Evolutionary conservation across 176 grass and related monocot genomes (phyloP).

Genomic region (Carex parvula): DNA sequence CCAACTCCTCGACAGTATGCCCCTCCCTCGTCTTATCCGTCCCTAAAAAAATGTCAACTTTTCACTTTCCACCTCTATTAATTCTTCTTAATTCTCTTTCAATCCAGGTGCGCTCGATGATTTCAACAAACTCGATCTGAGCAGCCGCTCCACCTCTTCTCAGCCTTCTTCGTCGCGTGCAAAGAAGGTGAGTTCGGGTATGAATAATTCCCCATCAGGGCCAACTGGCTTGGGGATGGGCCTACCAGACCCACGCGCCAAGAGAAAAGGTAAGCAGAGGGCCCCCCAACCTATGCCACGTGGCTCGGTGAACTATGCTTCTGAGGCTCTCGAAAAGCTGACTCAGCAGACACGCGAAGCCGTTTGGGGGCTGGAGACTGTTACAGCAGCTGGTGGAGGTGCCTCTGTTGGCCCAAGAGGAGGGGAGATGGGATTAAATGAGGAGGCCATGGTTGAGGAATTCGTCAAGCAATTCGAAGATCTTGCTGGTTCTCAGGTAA

Average conservation of each 20-base stretch:
- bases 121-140: constrained; percentile 36
- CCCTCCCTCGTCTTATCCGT: background rate
- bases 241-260: constrained; percentile 56
- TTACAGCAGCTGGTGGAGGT: constrained; percentile 30
- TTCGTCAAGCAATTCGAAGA: constrained; percentile 99
- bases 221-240: constrained; percentile 55
- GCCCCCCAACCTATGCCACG: constrained; percentile 2
- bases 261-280: constrained; percentile 54
- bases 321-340: constrained; percentile 89
- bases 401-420: background rate
- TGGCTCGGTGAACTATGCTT: constrained; percentile 46
- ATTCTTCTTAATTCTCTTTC: constrained; percentile 14
- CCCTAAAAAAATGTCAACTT: background rate
- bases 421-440: constrained; percentile 33
- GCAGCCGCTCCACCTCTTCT: background rate
- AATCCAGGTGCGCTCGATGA: constrained; percentile 38
- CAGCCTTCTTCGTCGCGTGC: background rate
- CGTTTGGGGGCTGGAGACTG: constrained; percentile 77
- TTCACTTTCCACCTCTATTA: background rate
- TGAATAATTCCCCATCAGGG: background rate
- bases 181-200: background rate
- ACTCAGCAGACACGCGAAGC: constrained; percentile 85
- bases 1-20: constrained; percentile 37
- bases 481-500: constrained; percentile 78
- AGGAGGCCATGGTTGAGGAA: constrained; percentile 91